Conservation (phyloP, 768 basidiomycete genomes). For the Crucibulum laeve region DNA sequence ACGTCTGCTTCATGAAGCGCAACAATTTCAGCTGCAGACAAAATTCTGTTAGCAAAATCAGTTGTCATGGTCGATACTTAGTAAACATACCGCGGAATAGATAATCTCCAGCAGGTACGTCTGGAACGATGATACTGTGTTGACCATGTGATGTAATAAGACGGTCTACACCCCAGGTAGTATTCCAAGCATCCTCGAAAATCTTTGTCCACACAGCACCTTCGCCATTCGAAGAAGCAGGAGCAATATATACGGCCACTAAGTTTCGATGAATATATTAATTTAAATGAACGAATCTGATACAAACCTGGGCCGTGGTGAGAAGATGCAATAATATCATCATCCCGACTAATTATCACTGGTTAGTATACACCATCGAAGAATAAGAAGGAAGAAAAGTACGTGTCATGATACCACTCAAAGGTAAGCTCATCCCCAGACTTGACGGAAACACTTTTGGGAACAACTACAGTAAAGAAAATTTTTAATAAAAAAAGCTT, state of each 20-base stretch:
- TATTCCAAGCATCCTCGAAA: conserved; percentile 6
- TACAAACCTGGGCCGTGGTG: not conserved
- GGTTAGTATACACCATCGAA: not conserved
- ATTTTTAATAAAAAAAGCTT: not conserved
- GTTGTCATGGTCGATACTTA: conserved; percentile 18
- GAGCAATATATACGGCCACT: conserved; percentile 8
- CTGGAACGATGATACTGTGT: conserved; percentile 6
- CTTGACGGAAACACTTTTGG: conserved; percentile 3
- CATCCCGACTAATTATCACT: not conserved
- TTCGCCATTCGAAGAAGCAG: conserved; percentile 2
- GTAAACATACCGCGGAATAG: conserved; percentile 4
- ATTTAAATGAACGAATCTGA: not conserved
- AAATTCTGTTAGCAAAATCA: conserved; percentile 11
- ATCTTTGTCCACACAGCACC: conserved; percentile 8
- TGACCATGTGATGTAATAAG: conserved; percentile 5
- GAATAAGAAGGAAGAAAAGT: not conserved
- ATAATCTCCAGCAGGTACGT: conserved; percentile 9
- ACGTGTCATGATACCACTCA: conserved; percentile 6
- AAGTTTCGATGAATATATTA: not conserved
- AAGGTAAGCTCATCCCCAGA: conserved; percentile 7
- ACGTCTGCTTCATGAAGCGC: conserved; percentile 12
- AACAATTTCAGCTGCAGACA: conserved; percentile 20
- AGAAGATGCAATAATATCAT: conserved; percentile 3
- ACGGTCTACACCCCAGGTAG: conserved; percentile 6
- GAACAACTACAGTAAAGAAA: not conserved